Base-by-base conservation (phyloP, 345 rosid species). In the Cardiospermum halicacabum region DNA sequence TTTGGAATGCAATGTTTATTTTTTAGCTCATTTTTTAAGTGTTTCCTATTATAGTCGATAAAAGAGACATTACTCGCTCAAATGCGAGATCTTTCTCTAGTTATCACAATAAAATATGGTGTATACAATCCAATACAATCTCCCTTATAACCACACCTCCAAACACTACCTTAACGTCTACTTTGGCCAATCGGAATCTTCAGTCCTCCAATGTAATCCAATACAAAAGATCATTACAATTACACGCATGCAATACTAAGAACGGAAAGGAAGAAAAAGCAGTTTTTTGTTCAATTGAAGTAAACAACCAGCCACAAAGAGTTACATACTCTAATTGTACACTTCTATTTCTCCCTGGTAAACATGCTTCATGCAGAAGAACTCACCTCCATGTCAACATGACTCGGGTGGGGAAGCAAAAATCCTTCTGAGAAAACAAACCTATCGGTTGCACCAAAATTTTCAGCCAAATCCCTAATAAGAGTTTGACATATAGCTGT, bases 381-480 rank as follows among this genome's bases (percentile, higher is more conserved):
- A 12, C 40, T 58, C 19, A 65, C 73, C 45, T 76, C 78, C 34
- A 50, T 18, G 10, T 74, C 76, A 8, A 15, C 62, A 32, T 49
- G 53, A 58, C 48, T 22, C 42, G 34, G 51, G 32, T 81, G 75
- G 2, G 76, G 66, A 21, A 72, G 53, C 11, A 72, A 15, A 39
- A 60, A 45, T 62, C 79, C 83, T 69, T 81, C 84, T 0, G 87
- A 74, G 68, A 84, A 75, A 22, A 79, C 37, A 72, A 93, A 93
- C 70, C 71, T 82, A 59, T 78, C 76, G 15, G 87, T 69, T 2
- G 75, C 84, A 7, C 86, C 82, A 40, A 88, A 86, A 37, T 78
- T 36, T 64, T 69, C 77, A 58, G 98, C 90, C 36, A 90, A 75
- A 75, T 75, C 94, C 37, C 82, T 26, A 68, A 93, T 80, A 26